Conservation (phyloP, 1,284 basidiomycete genomes). For the Xerocomus nothofagi region DNA sequence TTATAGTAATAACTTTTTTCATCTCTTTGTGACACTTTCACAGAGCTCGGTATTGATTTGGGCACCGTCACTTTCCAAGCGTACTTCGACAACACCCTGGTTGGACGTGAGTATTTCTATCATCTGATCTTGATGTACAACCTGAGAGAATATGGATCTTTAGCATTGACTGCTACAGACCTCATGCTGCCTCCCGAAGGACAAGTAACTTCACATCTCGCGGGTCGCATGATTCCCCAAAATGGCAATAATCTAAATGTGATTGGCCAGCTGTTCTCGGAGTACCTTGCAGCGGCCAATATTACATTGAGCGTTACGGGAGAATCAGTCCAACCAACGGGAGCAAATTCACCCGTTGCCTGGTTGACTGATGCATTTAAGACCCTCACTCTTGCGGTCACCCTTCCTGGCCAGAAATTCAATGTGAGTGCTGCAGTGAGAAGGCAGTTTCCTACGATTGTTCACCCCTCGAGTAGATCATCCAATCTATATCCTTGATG, state of each 20-base stretch:
- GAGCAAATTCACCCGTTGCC: slow-evolving; percentile 48
- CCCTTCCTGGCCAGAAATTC: slow-evolving; percentile 64
- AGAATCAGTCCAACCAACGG: slow-evolving; percentile 60
- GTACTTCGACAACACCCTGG: slow-evolving; percentile 52
- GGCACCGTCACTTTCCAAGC: slow-evolving; percentile 68
- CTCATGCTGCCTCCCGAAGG: slow-evolving; percentile 56
- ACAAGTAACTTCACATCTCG: slow-evolving; percentile 52
- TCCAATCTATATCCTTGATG: slow-evolving; percentile 63
- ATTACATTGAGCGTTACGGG: slow-evolving; percentile 63
- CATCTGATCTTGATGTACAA: not conserved
- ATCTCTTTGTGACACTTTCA: not conserved
- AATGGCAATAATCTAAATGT: slow-evolving; percentile 52
- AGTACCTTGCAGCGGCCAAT: slow-evolving; percentile 67
- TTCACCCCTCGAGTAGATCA: slow-evolving; percentile 45
- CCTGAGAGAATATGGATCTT: slow-evolving; percentile 8
- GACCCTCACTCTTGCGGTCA: slow-evolving; percentile 62
- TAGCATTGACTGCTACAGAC: slow-evolving; percentile 51
- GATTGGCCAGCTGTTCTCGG: slow-evolving; percentile 67
- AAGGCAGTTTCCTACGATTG: not conserved
- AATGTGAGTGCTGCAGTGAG: slow-evolving; percentile 35
- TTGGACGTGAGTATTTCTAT: slow-evolving; percentile 51
- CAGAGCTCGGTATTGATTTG: slow-evolving; percentile 72
- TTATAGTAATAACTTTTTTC: not conserved
- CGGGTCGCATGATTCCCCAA: slow-evolving; percentile 65
- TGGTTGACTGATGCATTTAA: slow-evolving; percentile 76